Evolutionary conservation across 1,284 basidiomycete genomes (phyloP).

Genomic region (Rhizoctonia solani): DNA sequence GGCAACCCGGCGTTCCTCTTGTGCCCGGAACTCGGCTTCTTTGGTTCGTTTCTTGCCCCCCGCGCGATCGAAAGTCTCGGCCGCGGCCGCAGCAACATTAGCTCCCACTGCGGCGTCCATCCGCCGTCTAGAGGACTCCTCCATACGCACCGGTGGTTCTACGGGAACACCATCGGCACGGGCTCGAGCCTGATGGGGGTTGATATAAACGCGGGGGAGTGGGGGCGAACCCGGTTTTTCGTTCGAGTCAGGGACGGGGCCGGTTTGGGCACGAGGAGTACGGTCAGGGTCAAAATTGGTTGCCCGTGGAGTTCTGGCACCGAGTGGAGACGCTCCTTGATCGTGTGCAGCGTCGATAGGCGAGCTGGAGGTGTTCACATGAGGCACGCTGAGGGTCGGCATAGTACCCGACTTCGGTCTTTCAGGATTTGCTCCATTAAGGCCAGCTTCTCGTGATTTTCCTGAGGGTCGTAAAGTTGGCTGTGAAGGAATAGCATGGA

Average conservation of each 20-base stretch:
- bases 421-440: constrained; percentile 3
- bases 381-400: constrained; percentile 12
- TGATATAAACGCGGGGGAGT: constrained; percentile 20
- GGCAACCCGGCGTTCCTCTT: constrained; percentile 26
- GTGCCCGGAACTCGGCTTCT: constrained; percentile 21
- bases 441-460: constrained; percentile 11
- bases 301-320: constrained; percentile 22
- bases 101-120: constrained; percentile 27
- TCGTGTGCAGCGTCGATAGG: constrained; percentile 11
- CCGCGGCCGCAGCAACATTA: constrained; percentile 23
- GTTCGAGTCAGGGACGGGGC: constrained; percentile 20
- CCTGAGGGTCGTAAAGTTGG: constrained; percentile 9
- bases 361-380: constrained; percentile 14
- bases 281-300: constrained; percentile 27
- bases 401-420: constrained; percentile 20
- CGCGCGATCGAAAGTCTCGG: constrained; percentile 30
- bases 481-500: neutral
- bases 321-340: constrained; percentile 20
- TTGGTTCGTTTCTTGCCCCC: constrained; percentile 30
- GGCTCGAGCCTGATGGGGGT: constrained; percentile 28
- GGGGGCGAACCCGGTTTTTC: constrained; percentile 1
- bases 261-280: constrained; percentile 30
- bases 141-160: neutral
- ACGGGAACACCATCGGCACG: constrained; percentile 18
- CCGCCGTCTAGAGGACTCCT: constrained; percentile 16